These are phyloP conservation scores for Trichoderma citrinoviride DNA, from an alignment of 2,329 filamentous ascomycete genomes.

Conservation along the genomic window DNA sequence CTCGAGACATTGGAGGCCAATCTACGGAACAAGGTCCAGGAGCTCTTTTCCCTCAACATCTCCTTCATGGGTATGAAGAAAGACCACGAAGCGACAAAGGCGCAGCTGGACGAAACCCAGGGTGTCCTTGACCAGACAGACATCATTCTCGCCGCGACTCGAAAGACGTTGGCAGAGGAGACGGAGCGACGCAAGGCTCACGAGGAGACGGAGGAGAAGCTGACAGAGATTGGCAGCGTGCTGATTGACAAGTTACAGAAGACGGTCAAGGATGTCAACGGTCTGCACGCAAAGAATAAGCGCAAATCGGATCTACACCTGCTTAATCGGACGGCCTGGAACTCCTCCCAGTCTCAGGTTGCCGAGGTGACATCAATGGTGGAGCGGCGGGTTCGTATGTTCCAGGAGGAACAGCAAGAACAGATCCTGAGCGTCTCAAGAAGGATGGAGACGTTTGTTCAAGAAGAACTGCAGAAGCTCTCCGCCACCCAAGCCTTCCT, in stretches of 20 bases:
- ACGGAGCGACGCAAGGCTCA: constrained; percentile 77
- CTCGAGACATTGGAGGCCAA: constrained; percentile 91
- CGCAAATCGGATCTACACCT: constrained; percentile 81
- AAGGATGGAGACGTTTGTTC: constrained; percentile 75
- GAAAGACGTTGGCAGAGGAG: constrained; percentile 75
- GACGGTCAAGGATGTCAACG: constrained; percentile 77
- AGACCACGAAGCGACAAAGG: constrained; percentile 75
- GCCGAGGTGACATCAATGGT: constrained; percentile 72
- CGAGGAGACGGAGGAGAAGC: constrained; percentile 75
- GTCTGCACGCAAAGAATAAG: constrained; percentile 80
- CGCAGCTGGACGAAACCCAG: constrained; percentile 74
- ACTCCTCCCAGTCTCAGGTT: constrained; percentile 71
- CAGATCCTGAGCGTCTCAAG: constrained; percentile 65
- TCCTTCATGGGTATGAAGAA: constrained; percentile 87
- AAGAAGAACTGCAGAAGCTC: constrained; percentile 69
- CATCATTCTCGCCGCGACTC: constrained; percentile 73
- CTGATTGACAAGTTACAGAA: constrained; percentile 74
- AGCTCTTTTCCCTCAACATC: constrained; percentile 81
- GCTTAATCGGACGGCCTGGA: constrained; percentile 77
- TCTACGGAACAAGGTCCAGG: constrained; percentile 88
- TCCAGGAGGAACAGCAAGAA: constrained; percentile 69
- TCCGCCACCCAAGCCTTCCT: constrained; percentile 68
- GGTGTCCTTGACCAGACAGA: constrained; percentile 85
- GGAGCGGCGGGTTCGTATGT: constrained; percentile 69
- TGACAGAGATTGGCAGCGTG: constrained; percentile 69